A percentile compares a stretch with the other conserved stretches of the same genome.
These are phyloP conservation scores for Annona squamosa DNA, from an alignment of 164 flowering plant genomes.

Conservation along the genomic window DNA sequence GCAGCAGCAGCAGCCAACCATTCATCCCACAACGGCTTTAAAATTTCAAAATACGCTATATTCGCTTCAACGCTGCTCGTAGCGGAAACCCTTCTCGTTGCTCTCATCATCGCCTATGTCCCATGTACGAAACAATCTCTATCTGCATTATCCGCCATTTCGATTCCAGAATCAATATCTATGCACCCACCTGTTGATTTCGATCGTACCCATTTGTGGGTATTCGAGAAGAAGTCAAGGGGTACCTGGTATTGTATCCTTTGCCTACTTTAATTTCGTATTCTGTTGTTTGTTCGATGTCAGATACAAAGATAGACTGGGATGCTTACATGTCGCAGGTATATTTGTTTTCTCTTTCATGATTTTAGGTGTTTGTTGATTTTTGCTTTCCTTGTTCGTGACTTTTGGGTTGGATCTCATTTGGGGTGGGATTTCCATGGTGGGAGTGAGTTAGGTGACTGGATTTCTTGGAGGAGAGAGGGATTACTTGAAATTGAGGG, in stretches of 20 bases:
- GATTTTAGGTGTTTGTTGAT: not conserved
- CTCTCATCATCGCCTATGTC: slow-evolving; percentile 66
- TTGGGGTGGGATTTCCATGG: slow-evolving; percentile 4
- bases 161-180: not conserved
- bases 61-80: slow-evolving; percentile 50
- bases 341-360: not conserved
- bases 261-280: not conserved
- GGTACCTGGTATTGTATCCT: not conserved
- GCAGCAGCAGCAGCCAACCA: not conserved
- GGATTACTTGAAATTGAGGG: slow-evolving; percentile 71
- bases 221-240: not conserved
- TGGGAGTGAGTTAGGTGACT: slow-evolving; percentile 40
- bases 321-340: slow-evolving; percentile 99
- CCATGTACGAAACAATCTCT: slow-evolving; percentile 50
- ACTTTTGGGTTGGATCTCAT: not conserved
- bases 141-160: not conserved
- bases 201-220: not conserved
- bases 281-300: slow-evolving; percentile 10
- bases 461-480: slow-evolving; percentile 94
- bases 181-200: not conserved
- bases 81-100: slow-evolving; percentile 56
- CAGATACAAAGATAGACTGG: slow-evolving; percentile 99
- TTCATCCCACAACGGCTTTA: slow-evolving; percentile 6
- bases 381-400: not conserved
- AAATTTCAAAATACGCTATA: slow-evolving; percentile 26